Evolutionary conservation across 1,139 yeast genomes (phyloP), one percentile per base, ranked within the genome.

Genomic region (Nematodospora anomalae): DNA sequence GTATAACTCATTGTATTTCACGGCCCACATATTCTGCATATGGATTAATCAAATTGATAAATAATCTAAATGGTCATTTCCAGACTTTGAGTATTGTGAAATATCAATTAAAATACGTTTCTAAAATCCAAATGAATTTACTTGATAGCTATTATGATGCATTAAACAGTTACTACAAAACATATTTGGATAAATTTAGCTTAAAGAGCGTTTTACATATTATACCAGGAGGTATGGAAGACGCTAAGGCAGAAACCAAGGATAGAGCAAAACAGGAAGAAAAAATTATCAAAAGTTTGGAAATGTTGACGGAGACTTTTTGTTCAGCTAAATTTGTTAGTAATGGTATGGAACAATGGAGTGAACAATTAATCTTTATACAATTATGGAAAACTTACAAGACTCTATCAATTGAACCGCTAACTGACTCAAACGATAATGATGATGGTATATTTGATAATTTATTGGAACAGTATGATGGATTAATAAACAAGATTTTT

Each of bases 11-110:
- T n/a, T 29, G 33, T 10, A 60, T 42, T 14, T 56, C 71, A 6
- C 76, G 76, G 44, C 92, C 95, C 2, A 83, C 92, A 0, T 72
- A 74, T 38, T 80, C 90, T 0, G 78, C 92, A 0, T 64, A 76
- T 33, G 79, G 80, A 38, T 53, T 86, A 41, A 72, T 72, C 28
- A 80, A 78, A 44, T 62, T 89, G 23, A 64, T 89, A 25, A 83
- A 82, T 43, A 81, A 80, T 35, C 70, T 87, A 28, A 85, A 87
- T 6, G 70, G 67, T 28, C 84, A 81, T 45, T 83, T 81, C 50
- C 62, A 70, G 28, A 68, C 81, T 10, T 59, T 81, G 38, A 68
- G 72, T 15, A 67, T 85, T 16, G 75, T 78, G 28, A 78, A 77
- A 39, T 83, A 76, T 51, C 87, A 88, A 50, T 64, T 86, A 37